These are phyloP conservation scores for Tilletiaria anomala DNA, from an alignment of 1,284 basidiomycete species.

Conservation along the genomic window DNA sequence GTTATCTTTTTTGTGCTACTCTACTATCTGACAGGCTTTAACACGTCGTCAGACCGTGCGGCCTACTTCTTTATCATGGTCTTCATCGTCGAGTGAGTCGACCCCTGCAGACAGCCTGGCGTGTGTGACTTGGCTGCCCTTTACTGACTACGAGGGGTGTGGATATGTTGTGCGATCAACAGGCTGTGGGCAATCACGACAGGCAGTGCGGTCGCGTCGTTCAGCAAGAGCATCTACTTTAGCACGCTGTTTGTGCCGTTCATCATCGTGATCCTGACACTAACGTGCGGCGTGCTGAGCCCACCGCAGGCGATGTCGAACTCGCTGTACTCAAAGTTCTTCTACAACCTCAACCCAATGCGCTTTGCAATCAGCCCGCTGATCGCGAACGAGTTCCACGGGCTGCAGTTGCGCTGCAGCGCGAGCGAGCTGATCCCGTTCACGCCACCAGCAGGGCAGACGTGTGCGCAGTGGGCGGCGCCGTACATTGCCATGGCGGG, in stretches of 20 bases:
- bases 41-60: slow-evolving; percentile 45
- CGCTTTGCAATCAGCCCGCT: slow-evolving; percentile 43
- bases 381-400: slow-evolving; percentile 65
- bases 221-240: slow-evolving; percentile 47
- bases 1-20: slow-evolving; percentile 17
- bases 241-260: slow-evolving; percentile 67
- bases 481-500: slow-evolving; percentile 44
- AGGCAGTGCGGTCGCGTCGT: slow-evolving; percentile 40
- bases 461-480: slow-evolving; percentile 48
- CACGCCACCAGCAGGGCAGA: slow-evolving; percentile 56
- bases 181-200: slow-evolving; percentile 42
- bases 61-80: slow-evolving; percentile 56
- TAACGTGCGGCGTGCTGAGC: slow-evolving; percentile 53
- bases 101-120: too few species aligned
- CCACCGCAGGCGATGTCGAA: slow-evolving; percentile 42
- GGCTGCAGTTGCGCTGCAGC: slow-evolving; percentile 54
- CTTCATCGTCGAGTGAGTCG: slow-evolving; percentile 21
- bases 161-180: slow-evolving; percentile 52
- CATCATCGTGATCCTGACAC: slow-evolving; percentile 45
- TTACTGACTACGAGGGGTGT: neutral
- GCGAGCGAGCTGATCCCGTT: slow-evolving; percentile 49
- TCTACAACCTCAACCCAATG: slow-evolving; percentile 31
- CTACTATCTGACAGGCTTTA: slow-evolving; percentile 52
- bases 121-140: neutral
- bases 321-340: slow-evolving; percentile 18